phyloP scores from a whole-genome alignment of 2,329 filamentous ascomycete species.

The Sarocladiaceae sp. region DNA sequence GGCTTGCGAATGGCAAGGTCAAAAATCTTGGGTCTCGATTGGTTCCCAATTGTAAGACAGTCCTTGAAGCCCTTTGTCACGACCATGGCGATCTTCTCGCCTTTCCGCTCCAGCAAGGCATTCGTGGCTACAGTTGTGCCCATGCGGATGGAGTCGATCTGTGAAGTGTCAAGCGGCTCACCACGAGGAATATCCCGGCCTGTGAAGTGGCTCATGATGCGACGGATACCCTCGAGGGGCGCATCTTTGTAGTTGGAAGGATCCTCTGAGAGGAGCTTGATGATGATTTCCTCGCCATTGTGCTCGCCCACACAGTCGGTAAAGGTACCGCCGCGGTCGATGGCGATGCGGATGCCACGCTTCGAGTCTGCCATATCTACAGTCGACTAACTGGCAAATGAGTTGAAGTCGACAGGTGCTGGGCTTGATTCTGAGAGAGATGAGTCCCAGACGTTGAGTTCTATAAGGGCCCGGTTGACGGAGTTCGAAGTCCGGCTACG shows the following conservation, averaged over 20 bases:
- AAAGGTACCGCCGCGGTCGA: slow-evolving; percentile 80
- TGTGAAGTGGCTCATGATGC: slow-evolving; percentile 74
- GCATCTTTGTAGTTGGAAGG: slow-evolving; percentile 87
- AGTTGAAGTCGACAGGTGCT: too few species aligned
- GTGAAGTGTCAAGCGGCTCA: slow-evolving; percentile 69
- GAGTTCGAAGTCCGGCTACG: too few species aligned
- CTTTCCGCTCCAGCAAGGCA: slow-evolving; percentile 82
- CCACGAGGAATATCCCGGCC: slow-evolving; percentile 72
- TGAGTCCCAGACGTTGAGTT: too few species aligned
- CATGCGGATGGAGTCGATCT: slow-evolving; percentile 91
- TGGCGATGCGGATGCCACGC: slow-evolving; percentile 68
- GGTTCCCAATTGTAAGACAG: slow-evolving; percentile 83
- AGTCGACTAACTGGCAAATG: too few species aligned
- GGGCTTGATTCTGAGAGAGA: not conserved
- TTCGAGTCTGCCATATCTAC: slow-evolving; percentile 14
- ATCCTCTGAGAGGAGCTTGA: slow-evolving; percentile 86
- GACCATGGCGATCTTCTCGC: slow-evolving; percentile 79
- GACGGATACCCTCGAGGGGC: slow-evolving; percentile 82
- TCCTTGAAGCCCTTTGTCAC: slow-evolving; percentile 86
- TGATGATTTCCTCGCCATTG: slow-evolving; percentile 70
- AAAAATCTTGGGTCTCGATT: slow-evolving; percentile 84
- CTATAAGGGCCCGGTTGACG: too few species aligned
- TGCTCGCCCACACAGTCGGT: slow-evolving; percentile 87
- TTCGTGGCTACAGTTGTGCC: slow-evolving; percentile 94
- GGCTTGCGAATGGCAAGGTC: slow-evolving; percentile 83